phyloP scores from a whole-genome alignment of 2,329 filamentous ascomycete species.

The Raffaelea ambrosiae region DNA sequence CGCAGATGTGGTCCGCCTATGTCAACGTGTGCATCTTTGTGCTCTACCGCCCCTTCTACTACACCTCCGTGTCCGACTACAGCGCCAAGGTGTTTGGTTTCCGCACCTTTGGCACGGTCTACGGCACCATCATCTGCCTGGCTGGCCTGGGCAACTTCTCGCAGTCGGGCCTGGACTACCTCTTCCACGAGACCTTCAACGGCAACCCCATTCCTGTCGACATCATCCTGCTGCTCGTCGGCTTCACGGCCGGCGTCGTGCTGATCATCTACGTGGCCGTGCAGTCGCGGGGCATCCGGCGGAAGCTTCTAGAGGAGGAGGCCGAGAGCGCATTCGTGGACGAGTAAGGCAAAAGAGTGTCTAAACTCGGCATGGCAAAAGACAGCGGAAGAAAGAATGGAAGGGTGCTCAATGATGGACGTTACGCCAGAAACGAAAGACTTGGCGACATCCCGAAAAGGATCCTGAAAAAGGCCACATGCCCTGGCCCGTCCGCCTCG shows the following conservation, averaged over 20 bases:
- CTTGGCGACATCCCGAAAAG: no score
- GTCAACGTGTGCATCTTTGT: conserved; percentile 72
- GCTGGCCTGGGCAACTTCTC: conserved; percentile 78
- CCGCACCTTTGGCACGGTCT: conserved; percentile 87
- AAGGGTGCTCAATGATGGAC: no score
- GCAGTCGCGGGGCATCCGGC: conserved; percentile 26
- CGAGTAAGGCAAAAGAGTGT: not conserved
- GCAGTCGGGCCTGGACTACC: conserved; percentile 69
- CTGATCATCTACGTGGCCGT: conserved; percentile 59
- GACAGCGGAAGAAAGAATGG: not conserved
- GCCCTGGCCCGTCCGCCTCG: no score
- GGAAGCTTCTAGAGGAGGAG: conserved; percentile 22
- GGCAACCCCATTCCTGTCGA: conserved; percentile 74
- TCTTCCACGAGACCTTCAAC: conserved; percentile 65
- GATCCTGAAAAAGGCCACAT: no score
- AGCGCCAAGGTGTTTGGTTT: conserved; percentile 89
- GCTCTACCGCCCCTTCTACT: conserved; percentile 80
- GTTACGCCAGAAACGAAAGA: no score
- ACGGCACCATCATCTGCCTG: conserved; percentile 80
- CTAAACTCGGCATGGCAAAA: no score
- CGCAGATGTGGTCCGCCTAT: conserved; percentile 62
- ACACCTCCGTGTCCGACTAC: conserved; percentile 85
- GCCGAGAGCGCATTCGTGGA: conserved; percentile 18
- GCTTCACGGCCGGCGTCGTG: conserved; percentile 52
- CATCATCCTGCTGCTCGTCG: conserved; percentile 52